Conservation (phyloP, 495 filamentous ascomycete genomes). For the Echria macrotheca region DNA sequence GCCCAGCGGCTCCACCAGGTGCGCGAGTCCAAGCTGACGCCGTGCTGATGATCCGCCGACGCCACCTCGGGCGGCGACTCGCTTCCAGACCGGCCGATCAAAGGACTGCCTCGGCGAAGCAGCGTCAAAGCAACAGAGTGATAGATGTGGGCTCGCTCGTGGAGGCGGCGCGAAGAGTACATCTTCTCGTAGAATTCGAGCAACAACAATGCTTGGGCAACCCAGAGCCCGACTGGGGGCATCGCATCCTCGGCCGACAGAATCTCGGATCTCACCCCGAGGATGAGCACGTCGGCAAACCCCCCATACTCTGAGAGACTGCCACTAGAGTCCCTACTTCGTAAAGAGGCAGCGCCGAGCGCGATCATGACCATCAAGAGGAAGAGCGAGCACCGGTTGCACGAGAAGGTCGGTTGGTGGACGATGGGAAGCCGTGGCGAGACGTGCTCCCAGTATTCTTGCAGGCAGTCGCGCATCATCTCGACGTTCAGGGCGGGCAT, state of each 20-base stretch:
- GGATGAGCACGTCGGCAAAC: conserved; percentile 76
- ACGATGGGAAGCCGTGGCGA: conserved; percentile 90
- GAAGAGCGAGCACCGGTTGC: conserved; percentile 71
- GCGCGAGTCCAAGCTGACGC: conserved; percentile 57
- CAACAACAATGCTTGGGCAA: conserved; percentile 84
- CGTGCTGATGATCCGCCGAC: conserved; percentile 44
- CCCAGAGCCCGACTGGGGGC: conserved; percentile 89
- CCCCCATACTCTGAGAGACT: conserved; percentile 65
- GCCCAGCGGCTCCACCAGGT: conserved; percentile 97
- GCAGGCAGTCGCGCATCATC: conserved; percentile 90
- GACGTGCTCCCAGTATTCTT: conserved; percentile 89
- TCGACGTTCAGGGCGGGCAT: conserved; percentile 70
- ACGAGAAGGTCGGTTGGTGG: conserved; percentile 85
- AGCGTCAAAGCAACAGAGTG: conserved; percentile 91
- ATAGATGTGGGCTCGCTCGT: conserved; percentile 94
- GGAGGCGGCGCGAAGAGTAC: conserved; percentile 80
- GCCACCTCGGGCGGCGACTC: conserved; percentile 76
- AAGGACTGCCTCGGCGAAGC: conserved; percentile 85
- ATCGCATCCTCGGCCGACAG: conserved; percentile 81
- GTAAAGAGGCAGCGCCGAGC: conserved; percentile 83
- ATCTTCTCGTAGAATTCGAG: conserved; percentile 96
- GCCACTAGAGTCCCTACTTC: conserved; percentile 63
- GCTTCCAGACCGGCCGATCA: conserved; percentile 81
- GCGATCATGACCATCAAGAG: conserved; percentile 84
- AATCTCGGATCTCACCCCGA: conserved; percentile 79